Conservation (phyloP, 2,329 filamentous ascomycete species). For the Nannizziopsis arthrosporioides region DNA sequence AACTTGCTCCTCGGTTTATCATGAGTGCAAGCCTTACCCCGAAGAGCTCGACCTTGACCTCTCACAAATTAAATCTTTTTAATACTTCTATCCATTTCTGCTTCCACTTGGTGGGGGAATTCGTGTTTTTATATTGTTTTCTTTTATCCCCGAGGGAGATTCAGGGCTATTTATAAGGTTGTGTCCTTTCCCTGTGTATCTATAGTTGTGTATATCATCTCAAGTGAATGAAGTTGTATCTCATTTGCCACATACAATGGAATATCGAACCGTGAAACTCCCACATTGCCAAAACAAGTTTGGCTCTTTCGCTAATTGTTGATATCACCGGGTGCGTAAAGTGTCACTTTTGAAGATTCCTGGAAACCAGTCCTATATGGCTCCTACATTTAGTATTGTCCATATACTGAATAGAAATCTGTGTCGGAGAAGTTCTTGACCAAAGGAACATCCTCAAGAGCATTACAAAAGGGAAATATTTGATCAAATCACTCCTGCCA, state of each 20-base stretch:
- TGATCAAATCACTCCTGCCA: conserved; percentile 4
- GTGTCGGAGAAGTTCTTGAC: conserved; percentile 12
- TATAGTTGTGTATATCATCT: conserved; percentile 6
- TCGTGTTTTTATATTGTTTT: background rate
- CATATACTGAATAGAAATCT: too few species aligned
- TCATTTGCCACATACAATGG: background rate
- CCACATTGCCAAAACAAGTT: too few species aligned
- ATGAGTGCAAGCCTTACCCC: background rate
- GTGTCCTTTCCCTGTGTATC: conserved; percentile 7
- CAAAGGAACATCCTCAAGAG: too few species aligned
- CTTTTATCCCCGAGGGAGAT: background rate
- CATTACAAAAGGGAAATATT: too few species aligned
- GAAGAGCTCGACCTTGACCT: background rate
- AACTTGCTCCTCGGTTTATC: background rate
- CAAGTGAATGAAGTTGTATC: conserved; percentile 1
- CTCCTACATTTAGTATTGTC: too few species aligned
- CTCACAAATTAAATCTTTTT: conserved; percentile 3
- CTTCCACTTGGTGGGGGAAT: background rate
- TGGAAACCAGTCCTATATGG: too few species aligned
- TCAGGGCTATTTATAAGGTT: conserved; percentile 5
- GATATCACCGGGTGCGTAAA: too few species aligned
- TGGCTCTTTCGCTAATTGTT: too few species aligned
- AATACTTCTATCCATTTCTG: conserved; percentile 1
- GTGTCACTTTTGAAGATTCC: too few species aligned
- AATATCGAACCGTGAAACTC: too few species aligned